Base-by-base conservation (phyloP, 441 rosid species). In the Croton setiger region DNA sequence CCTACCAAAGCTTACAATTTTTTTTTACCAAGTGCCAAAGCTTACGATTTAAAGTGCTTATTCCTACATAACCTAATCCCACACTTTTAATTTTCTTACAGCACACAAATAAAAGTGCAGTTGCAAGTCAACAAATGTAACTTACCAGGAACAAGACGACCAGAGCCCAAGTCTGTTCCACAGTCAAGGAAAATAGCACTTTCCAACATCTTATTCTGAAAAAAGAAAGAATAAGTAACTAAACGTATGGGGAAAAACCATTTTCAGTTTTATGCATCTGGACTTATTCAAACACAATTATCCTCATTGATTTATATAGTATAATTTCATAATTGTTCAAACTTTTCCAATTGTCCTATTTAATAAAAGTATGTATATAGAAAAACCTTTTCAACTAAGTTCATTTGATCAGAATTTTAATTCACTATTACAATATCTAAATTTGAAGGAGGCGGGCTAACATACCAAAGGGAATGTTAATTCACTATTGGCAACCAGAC, bases 121-220 rank as follows among this genome's bases (percentile, higher is more conserved):
- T 23, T 55, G 36, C 54, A 69, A 74, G 69, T n/a, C 43, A 63
- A 55, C 33, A 62, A 69, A 64, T 18, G 39, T 59, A 77, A 76
- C 81, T 84, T 80, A 94, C 98, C 99, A 7, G 98, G 98, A 57
- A 94, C 98, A 72, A 82, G 94, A 75, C 84, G 84, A 77, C 92
- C 87, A 59, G 99, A 90, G 39, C 97, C 91, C 81, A 94, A 77
- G 81, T 94, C 98, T 0, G 99, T 90, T 78, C 99, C 99, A 63
- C 87, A 85, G 75, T 94, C 99, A 76, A 92, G 64, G 84, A 94
- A 94, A 71, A 87, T 31, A 27, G 87, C 86, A 57, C 97, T 96
- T 73, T 94, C 97, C 80, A 84, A 70, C 81, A 74, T 87, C 70
- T 86, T 78, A 81, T 75, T 90, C 99, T 94, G 85, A 57, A 64